These are phyloP conservation scores for Lactifluus subvellereus DNA, from an alignment of 768 basidiomycete species.

Conservation along the genomic window DNA sequence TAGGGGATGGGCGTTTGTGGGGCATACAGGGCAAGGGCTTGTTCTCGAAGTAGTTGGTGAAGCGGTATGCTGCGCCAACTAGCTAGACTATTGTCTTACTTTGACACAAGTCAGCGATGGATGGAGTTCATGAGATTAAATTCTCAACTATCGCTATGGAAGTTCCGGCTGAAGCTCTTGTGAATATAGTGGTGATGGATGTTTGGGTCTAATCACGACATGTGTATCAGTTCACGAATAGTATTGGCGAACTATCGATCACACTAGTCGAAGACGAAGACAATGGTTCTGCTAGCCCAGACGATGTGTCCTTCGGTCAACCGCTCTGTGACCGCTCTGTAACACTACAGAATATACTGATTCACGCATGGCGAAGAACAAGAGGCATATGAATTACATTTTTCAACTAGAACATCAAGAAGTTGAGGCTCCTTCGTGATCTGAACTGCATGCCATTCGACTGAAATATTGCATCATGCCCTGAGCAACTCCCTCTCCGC, in stretches of 20 bases:
- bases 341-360: background rate
- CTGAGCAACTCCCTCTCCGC: constrained; percentile 6
- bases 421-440: background rate
- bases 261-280: no score
- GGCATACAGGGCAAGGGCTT: background rate
- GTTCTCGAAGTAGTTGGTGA: background rate
- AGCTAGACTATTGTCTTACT: background rate
- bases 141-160: no score
- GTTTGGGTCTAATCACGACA: no score
- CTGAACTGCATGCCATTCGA: background rate
- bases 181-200: no score
- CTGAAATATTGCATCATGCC: background rate
- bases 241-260: no score
- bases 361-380: background rate
- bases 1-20: background rate
- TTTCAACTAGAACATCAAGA: background rate
- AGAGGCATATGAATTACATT: background rate
- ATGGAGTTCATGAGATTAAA: no score
- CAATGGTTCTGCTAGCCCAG: no score
- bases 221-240: no score
- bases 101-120: no score
- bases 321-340: background rate
- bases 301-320: background rate
- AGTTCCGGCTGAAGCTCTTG: no score
- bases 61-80: background rate